A percentile compares a stretch with the other conserved stretches of the same genome.
Conservation (phyloP, 2,329 filamentous ascomycete genomes). For the Lomentospora prolificans region DNA sequence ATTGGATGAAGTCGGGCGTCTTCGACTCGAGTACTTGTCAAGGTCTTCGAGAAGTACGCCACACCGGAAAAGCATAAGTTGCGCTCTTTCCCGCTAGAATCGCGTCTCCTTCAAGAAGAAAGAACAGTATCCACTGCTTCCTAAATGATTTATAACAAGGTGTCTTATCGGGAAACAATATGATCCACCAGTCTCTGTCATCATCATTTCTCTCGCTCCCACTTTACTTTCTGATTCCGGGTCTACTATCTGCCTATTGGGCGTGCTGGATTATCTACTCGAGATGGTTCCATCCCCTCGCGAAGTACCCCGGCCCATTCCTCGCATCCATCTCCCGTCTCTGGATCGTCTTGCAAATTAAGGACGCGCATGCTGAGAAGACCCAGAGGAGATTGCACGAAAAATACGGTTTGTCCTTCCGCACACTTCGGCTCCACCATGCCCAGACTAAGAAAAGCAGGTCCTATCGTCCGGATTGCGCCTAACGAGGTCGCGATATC, state of each 20-base stretch:
- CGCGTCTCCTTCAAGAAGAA: neutral
- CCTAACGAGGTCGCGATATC: neutral
- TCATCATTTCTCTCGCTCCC: neutral
- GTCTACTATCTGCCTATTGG: neutral
- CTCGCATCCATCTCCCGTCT: neutral
- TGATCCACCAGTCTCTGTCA: neutral
- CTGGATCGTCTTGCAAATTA: neutral
- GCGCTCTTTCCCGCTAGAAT: neutral
- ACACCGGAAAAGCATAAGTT: too few relatives aligned
- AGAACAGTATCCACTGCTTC: too few relatives aligned
- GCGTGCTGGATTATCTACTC: neutral
- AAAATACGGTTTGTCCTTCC: neutral
- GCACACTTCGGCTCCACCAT: neutral
- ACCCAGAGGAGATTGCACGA: neutral
- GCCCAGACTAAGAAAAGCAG: neutral
- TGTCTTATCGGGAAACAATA: neutral
- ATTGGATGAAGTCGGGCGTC: too few relatives aligned
- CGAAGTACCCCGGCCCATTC: neutral
- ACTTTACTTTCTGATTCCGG: neutral
- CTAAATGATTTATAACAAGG: too few relatives aligned
- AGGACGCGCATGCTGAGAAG: neutral
- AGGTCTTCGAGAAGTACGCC: too few relatives aligned
- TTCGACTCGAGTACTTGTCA: too few relatives aligned
- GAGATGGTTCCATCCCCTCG: neutral
- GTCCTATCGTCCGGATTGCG: neutral